Evolutionary conservation across 768 basidiomycete genomes (phyloP), one percentile per base, ranked within the genome.

Genomic region (Pisolithus albus): DNA sequence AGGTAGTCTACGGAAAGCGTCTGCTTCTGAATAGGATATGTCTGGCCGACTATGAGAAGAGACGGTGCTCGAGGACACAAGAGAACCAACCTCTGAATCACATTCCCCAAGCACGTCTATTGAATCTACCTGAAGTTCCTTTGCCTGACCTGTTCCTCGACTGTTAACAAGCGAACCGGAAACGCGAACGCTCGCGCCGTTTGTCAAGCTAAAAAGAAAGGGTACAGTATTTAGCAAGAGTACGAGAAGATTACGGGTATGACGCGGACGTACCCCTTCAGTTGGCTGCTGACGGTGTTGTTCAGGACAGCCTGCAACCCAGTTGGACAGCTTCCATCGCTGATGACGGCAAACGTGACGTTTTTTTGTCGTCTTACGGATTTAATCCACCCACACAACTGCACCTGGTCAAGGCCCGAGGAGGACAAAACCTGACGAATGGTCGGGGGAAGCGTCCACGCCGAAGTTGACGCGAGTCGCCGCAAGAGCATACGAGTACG

Each of bases 11-110:
- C 68, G 2, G 88, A 81, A 10, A 92, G 76, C 26, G 82, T 68
- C 67, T 97, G 84, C 65, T 96, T 97, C 68, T 94, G 94, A 47
- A 96, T 92, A 0, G 92, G 92, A 67, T 95, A 97, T 43, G 70
- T 71, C 92, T 92, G 50, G 7, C 28, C 24, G 4, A 3, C 7
- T 40, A 49, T 36, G 23, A 21, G 50, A 26, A 40, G 30, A 18
- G n/a, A 24, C 46, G 61, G 47, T 36, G 16, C 26, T 9, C 16
- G 32, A 43, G 40, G 38, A 18, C 5, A 10, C 16, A 47, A 2
- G 10, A 40, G 32, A 10, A 56, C 69, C 50, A 50, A 83, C 83
- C 56, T 79, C 77, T n/a, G 79, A 72, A 56, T 82, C 72, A 58
- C 80, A 84, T 37, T 64, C 69, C n/a, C 83, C 83, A 1, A 83